Base-by-base conservation (phyloP, 1,139 yeast genomes). In the Pichia kudriavzevii region DNA sequence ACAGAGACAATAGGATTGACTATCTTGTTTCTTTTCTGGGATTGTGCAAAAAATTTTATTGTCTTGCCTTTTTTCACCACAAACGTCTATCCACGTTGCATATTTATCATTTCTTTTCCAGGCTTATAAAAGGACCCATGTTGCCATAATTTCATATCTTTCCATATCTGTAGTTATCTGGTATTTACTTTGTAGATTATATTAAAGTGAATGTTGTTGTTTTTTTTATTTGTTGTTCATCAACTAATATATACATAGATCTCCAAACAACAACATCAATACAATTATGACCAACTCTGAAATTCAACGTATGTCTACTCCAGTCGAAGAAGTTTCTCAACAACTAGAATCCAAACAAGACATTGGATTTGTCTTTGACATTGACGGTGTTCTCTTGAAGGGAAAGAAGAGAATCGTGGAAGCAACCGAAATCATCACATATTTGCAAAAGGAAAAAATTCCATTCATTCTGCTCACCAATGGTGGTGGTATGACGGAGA, bases 351-450 rank as follows among this genome's bases (percentile, higher is more conserved):
- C 22, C 4, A 26, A 31, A 9, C 44, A 39, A 19, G 49, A 50
- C 14, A 33, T 53, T 22, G 58, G 51, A 4, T 54, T 54, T 34
- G 58, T 46, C 2, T 54, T 54, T 31, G 58, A 54, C 42, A 85
- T 91, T 38, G 98, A 91, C 58, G 98, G 98, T 5, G 98, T 91
- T n/a, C 63, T 91, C 22, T 55, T 91, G 14, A 72, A 93, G 40
- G 95, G 97, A 13, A 64, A 72, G 19, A 66, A 66, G 30, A 73
- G 88, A 1, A 72, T 91, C 30, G 76, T 79, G 1, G 69, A 68
- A 30, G 96, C 95, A 2, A 61, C 62, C 17, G 65, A 66, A 12
- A 84, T 96, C 0, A 62, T 91, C 19, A 61, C 66, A 26, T 56
- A 73, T 18, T 65, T 91, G 34, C 65, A 78, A 38, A 44, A 63